Evolutionary conservation across 352 stramenopile species (phyloP), one percentile per base, ranked within the genome.

Genomic region (Sclerospora graminicola): DNA sequence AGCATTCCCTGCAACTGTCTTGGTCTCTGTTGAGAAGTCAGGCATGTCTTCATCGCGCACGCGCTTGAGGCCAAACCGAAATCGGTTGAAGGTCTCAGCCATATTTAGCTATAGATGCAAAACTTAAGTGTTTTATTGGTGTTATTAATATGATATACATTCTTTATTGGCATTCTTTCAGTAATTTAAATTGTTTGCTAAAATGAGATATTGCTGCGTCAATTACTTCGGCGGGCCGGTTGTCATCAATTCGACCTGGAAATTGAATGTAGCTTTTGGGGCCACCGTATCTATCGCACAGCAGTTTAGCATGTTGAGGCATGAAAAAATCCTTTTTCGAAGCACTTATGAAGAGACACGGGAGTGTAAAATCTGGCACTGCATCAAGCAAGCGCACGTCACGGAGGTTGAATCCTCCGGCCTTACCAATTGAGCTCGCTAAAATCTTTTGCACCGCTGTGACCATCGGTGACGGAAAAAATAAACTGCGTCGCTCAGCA

Each of bases 291-390:
- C 43, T 37, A 2, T 83, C 60, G 24, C 56, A 79, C 13, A 89
- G 48, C 8, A 59, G 41, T 40, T 57, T 57, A 11, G 78, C 69
- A 19, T 87, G 75, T 8, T 66, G 51, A 14, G 77, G 77, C 8
- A 54, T 68, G 29, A 89, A 81, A 26, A 89, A 89, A 40, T 87
- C 78, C 21, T 81, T 79, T 57, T 83, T 79, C 0, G 60, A 77
- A 10, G 69, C 68, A 28, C 64, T 81, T 21, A 85, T 55, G 52
- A 89, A 89, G 11, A 84, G 40, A 15, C 78, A 84, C 1, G 78
- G 66, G 10, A 76, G 41, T 23, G 41, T 56, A 36, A 84, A 69
- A 8, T 51, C 45, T 21, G 51, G 42, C 8, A 62, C 68, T 14
- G 57, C 52, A 24, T 75, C 63, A 18, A 89, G 47, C 21, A 84